Evolutionary conservation across 352 stramenopile species (phyloP).

Genomic region (Phytopythium cucurbitacearum): DNA sequence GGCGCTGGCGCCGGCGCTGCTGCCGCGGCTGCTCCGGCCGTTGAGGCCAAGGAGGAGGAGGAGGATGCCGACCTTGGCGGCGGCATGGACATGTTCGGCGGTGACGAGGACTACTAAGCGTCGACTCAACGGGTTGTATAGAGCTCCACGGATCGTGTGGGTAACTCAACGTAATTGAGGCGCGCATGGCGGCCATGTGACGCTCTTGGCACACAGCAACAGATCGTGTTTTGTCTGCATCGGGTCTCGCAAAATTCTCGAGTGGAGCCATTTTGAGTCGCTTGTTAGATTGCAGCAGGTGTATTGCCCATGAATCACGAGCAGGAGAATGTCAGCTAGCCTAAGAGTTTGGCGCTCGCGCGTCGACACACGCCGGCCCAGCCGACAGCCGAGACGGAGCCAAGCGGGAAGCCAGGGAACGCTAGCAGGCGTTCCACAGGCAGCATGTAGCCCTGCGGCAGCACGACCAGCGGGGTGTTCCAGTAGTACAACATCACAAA

Average conservation of each 20-base stretch:
- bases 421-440: constrained; percentile 73
- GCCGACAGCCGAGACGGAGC: constrained; percentile 66
- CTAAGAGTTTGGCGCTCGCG: constrained; percentile 62
- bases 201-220: constrained; percentile 39
- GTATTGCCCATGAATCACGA: not conserved
- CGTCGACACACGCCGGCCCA: constrained; percentile 76
- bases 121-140: constrained; percentile 1
- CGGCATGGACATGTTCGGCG: constrained; percentile 86
- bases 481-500: constrained; percentile 65
- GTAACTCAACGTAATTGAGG: constrained; percentile 54
- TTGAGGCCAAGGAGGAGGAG: constrained; percentile 68
- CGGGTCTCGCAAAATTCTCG: no score
- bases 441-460: constrained; percentile 75
- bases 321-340: constrained; percentile 16
- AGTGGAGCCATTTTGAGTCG: no score
- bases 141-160: constrained; percentile 11
- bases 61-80: constrained; percentile 77
- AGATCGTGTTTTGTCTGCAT: no score
- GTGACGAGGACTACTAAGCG: constrained; percentile 79
- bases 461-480: constrained; percentile 62
- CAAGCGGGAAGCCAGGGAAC: constrained; percentile 73
- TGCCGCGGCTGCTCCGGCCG: constrained; percentile 30
- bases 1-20: constrained; percentile 26
- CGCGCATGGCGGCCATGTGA: constrained; percentile 31
- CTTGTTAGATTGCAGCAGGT: not conserved